Evolutionary conservation across 331 rosid species (phyloP).

Genomic region (Telfairia occidentalis): DNA sequence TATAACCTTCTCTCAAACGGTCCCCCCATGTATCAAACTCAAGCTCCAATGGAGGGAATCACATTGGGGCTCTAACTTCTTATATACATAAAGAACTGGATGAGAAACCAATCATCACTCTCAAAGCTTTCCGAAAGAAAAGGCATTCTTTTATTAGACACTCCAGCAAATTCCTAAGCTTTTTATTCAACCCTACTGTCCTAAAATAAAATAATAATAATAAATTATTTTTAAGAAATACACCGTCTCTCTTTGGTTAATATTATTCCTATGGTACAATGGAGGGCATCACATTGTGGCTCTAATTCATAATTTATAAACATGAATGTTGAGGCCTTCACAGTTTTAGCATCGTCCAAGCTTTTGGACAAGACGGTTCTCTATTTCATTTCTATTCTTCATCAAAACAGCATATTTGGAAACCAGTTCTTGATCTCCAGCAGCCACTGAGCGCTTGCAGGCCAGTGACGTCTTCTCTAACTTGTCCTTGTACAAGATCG

Average conservation of each 20-base stretch:
- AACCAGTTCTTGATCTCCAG: constrained; percentile 45
- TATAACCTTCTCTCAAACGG: no score
- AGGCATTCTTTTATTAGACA: neutral
- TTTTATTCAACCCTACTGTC: neutral
- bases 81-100: neutral
- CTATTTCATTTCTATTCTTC: constrained; percentile 78
- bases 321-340: neutral
- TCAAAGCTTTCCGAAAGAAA: neutral
- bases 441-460: constrained; percentile 50
- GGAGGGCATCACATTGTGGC: neutral
- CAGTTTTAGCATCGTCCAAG: constrained; percentile 44
- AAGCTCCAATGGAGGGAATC: no score
- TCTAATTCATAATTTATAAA: neutral
- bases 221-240: no score
- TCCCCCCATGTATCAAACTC: no score
- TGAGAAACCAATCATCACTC: neutral
- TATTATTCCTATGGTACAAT: neutral
- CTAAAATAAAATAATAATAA: no score
- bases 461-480: constrained; percentile 53
- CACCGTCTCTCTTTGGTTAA: neutral
- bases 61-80: no score
- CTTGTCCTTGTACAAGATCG: constrained; percentile 52
- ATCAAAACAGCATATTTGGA: constrained; percentile 46
- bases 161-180: neutral
- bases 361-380: constrained; percentile 55